These are phyloP conservation scores for Secale cereale DNA, from an alignment of 176 grass and related monocot genomes.

Conservation along the genomic window DNA sequence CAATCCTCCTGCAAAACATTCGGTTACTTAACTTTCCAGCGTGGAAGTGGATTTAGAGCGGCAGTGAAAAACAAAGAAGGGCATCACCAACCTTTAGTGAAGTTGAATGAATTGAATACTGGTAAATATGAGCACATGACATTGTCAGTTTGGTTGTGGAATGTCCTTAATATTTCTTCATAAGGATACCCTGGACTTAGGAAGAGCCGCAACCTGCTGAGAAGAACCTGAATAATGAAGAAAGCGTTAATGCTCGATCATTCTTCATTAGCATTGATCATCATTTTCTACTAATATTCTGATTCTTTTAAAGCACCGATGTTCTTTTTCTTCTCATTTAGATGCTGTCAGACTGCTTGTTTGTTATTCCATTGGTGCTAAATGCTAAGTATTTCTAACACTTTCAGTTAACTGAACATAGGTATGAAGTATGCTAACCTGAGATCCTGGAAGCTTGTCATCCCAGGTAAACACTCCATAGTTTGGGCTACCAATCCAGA, in stretches of 20 bases:
- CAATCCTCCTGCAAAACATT: slow-evolving; percentile 65
- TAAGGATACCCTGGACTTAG: slow-evolving; percentile 92
- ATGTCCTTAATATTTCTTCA: slow-evolving; percentile 86
- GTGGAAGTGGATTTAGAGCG: background rate
- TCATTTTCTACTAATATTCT: background rate
- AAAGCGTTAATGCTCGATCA: slow-evolving; percentile 24
- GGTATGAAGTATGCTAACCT: slow-evolving; percentile 48
- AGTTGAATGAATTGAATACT: slow-evolving; percentile 78
- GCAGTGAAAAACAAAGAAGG: background rate
- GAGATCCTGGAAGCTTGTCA: slow-evolving; percentile 86
- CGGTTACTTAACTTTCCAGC: slow-evolving; percentile 12
- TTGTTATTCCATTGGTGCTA: slow-evolving; percentile 6
- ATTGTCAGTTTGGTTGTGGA: slow-evolving; percentile 88
- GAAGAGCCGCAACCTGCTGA: slow-evolving; percentile 86
- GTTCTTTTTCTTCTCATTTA: background rate
- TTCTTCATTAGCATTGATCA: background rate
- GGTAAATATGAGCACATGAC: slow-evolving; percentile 87
- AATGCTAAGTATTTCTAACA: background rate
- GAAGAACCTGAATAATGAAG: slow-evolving; percentile 67
- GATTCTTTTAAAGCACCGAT: background rate
- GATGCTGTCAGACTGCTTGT: background rate
- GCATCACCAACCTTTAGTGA: slow-evolving; percentile 66
- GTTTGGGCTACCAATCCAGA: slow-evolving; percentile 65
- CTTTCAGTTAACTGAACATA: background rate
- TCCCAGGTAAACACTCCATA: slow-evolving; percentile 95